Evolutionary conservation across 2,329 filamentous ascomycete genomes (phyloP), one percentile per base, ranked within the genome.

Genomic region (Calonectria naviculata): DNA sequence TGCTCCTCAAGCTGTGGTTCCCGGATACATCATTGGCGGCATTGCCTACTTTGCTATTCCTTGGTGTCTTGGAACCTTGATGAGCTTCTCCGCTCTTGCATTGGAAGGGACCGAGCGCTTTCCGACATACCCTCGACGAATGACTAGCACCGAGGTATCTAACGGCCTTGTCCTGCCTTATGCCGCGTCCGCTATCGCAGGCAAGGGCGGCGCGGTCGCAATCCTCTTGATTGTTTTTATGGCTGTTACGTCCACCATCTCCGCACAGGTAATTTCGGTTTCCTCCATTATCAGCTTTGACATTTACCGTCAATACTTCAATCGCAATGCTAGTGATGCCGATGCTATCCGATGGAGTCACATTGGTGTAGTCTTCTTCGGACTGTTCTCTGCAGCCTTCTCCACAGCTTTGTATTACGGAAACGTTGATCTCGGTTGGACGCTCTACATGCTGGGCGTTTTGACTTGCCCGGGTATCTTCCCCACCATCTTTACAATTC

Each of bases 221-320:
- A 90, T 92, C 1, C 85, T 94, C 0, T 83, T 95, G 5, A 87
- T 94, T 65, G 90, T 93, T 13, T 94, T 94, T 84, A 94, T 94
- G 92, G 93, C 93, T 2, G 91, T 94, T n/a, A 94, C 92, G 1
- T 88, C 85, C 0, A 89, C 87, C 0, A 83, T 88, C 2, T 87
- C 85, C 0, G 87, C 87, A 0, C 87, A 89, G 52, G 84, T 89
- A 1, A 88, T 89, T 58, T 86, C 87, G 1, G 87, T 88, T 2
- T 87, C 85, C 5, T 88, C 87, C 0, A 89, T 89, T 62, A 84
- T 89, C 60, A 86, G 84, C 56, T 89, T 89, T 62, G 87, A 89
- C 52, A 86, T 89, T 1, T 89, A 89, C 74, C 82, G 86, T 0
- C 84, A 84, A 19, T 89, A 89, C 71, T 81, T 88, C 72, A 87